Base-by-base conservation (phyloP, 2,329 filamentous ascomycete genomes). In the Colletotrichum paranaense region DNA sequence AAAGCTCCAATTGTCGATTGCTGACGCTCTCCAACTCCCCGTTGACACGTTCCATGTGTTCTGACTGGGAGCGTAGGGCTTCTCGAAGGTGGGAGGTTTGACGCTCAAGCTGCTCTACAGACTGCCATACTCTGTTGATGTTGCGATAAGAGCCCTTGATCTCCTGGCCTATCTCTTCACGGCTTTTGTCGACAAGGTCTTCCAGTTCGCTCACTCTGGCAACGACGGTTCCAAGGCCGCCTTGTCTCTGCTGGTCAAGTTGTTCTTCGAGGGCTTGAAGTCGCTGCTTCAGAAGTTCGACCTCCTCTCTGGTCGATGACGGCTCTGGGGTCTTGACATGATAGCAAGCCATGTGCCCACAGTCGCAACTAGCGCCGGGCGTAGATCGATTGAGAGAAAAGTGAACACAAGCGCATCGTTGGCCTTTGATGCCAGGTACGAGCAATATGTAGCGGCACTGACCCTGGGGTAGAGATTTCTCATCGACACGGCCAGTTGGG, bases 381-480 rank as follows among this genome's bases (percentile, higher is more conserved):
- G 88, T 81, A n/a, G 82, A 78, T 63, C 82, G 84, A 79, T 90
- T 90, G 70, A 88, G 84, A 5, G 86, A 86, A 79, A 91, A 91
- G 73, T 86, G 84, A 74, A 89, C 87, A 76, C 89, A 91, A 57
- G 86, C 89, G 79, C 89, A 91, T 56, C 89, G 87, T 71, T 89
- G 85, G 64, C 89, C 89, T 76, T 87, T 89, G 78, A 89, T 83
- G 76, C 89, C 88, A 6, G 89, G 88, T 68, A 88, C 84, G 32
- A 89, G 83, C 35, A 91, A 79, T 74, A 91, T 90, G 76, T 88
- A 91, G 73, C 88, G 88, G 76, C 89, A 91, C 76, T 90, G 88
- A 38, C 89, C 89, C 76, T 86, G 84, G 16, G 89, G 89, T 26
- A 91, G 83, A 62, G 83, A 84, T 49, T 83, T 75, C 67, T 88